phyloP scores from a whole-genome alignment of 179 eudicot genomes.

The Spinacia oleracea region DNA sequence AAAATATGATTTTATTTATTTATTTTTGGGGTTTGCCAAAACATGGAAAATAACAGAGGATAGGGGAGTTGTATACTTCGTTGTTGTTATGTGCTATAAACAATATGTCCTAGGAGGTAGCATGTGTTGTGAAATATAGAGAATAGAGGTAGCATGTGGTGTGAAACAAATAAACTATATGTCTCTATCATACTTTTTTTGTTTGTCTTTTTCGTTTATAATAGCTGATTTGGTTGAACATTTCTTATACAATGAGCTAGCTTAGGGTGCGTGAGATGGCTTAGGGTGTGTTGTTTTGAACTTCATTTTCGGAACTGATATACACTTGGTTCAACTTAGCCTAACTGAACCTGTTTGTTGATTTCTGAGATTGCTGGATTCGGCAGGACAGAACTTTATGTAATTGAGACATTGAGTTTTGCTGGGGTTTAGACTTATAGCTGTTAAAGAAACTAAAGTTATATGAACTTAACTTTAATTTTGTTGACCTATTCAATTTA shows the following conservation, averaged over 20 bases:
- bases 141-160: no score
- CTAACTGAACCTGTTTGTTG: not conserved
- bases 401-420: no score
- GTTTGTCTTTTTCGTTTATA: not conserved
- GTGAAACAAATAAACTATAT: no score
- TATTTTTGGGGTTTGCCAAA: no score
- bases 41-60: not conserved
- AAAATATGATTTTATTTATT: no score
- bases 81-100: not conserved
- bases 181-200: no score
- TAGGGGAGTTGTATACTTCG: not conserved
- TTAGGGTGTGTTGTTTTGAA: not conserved
- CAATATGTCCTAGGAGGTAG: not conserved
- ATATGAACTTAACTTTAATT: not conserved
- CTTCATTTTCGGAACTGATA: not conserved
- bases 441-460: not conserved
- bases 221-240: not conserved
- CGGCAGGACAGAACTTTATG: not conserved
- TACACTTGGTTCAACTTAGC: not conserved
- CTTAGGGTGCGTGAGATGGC: not conserved
- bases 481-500: not conserved
- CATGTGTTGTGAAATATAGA: no score
- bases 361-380: not conserved
- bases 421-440: no score
- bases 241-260: not conserved